Base-by-base conservation (phyloP, 345 rosid genomes). In the Cardiospermum halicacabum region DNA sequence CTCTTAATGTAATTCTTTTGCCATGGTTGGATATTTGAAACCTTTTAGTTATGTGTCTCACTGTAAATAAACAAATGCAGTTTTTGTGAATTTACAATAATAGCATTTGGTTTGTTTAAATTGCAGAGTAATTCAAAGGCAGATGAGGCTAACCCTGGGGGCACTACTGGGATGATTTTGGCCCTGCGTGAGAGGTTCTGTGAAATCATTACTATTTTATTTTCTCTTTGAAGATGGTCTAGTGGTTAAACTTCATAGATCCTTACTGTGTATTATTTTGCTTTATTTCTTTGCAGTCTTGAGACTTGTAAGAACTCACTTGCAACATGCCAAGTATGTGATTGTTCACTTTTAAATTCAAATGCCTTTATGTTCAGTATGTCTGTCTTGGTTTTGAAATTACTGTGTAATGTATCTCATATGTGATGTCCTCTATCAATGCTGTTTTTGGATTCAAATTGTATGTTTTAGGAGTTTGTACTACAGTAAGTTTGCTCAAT, bases 81-180 rank as follows among this genome's bases (percentile, higher is more conserved):
- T 15, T 7, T 64, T 64, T 32, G 19, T 42, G 49, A 13, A 32
- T 62, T 4, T 42, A 58, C 19, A 28, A 39, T 48, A 11, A 18
- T 47, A 8, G 37, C 28, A 16, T 48, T 13, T 53, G 27, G 26
- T 56, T 21, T 66, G 47, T 53, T 30, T 47, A 39, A 7, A 28
- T 45, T 66, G 58, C 76, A 87, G 97, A 86, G 75, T 42, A 84
- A 75, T 28, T 45, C 80, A 2, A 82, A 89, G 63, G 82, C 75
- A 30, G 99, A 89, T 62, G 97, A 91, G 75, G 86, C 91, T 51
- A 84, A 93, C 18, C 88, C 88, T 37, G 93, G 93, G 67, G 89
- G 75, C 36, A 77, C 89, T 24, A 87, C 94, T 1, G 85, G 87
- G 43, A 87, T 85, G 99, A 91, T 91, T 76, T 80, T 94, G 75